phyloP scores from a whole-genome alignment of 805 yeast species.

The Kazachstania kunashirensis region DNA sequence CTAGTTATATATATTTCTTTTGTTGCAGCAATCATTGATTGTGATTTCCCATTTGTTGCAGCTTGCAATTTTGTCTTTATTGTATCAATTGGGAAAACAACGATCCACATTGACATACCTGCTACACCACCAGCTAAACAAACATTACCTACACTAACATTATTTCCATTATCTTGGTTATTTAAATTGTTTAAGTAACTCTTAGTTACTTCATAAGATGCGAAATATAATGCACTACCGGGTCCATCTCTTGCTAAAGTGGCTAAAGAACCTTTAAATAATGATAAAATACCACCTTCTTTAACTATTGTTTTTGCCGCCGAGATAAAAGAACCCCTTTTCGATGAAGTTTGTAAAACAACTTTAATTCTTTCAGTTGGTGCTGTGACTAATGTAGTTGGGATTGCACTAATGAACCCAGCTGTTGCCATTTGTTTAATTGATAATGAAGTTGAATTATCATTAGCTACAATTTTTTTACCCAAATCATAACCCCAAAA shows the following conservation, averaged over 20 bases:
- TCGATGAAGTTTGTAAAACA: conserved; percentile 65
- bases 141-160: conserved; percentile 62
- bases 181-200: conserved; percentile 39
- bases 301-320: conserved; percentile 59
- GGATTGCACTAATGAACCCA: conserved; percentile 89
- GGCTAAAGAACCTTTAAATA: conserved; percentile 85
- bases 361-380: conserved; percentile 96
- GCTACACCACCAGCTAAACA: conserved; percentile 91
- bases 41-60: conserved; percentile 28
- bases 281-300: conserved; percentile 74
- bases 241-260: conserved; percentile 96
- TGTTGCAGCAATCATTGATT: conserved; percentile 57
- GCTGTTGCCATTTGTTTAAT: conserved; percentile 76
- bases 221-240: conserved; percentile 91
- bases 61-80: conserved; percentile 48
- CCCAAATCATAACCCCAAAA: conserved; percentile 98
- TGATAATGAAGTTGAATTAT: conserved; percentile 32
- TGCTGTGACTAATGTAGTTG: conserved; percentile 93
- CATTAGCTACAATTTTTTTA: conserved; percentile 53
- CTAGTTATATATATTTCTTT: conserved; percentile 49
- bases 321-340: conserved; percentile 16
- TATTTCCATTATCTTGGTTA: conserved; percentile 11
- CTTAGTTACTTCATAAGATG: conserved; percentile 82
- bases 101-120: conserved; percentile 95
- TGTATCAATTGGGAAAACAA: conserved; percentile 93